Conservation (phyloP, 2,329 filamentous ascomycete species). For the Monilinia laxa region DNA sequence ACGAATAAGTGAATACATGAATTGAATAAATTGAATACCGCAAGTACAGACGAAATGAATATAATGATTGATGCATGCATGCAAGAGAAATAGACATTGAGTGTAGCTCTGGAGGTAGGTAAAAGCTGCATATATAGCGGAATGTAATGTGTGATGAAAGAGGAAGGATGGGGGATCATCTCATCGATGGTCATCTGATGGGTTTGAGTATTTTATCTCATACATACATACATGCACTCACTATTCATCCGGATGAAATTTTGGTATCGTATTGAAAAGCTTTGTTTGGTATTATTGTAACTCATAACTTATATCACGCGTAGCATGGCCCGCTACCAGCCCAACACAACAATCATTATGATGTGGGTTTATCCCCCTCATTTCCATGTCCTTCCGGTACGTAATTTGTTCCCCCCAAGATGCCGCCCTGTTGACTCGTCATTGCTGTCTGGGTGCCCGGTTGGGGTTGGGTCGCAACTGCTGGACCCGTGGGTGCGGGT, state of each 20-base stretch:
- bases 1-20: too few relatives aligned
- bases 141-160: too few relatives aligned
- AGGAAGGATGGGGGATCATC: neutral
- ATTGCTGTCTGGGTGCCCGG: constrained; percentile 53
- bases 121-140: too few relatives aligned
- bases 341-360: neutral
- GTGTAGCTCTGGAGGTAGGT: too few relatives aligned
- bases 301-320: neutral
- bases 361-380: constrained; percentile 12
- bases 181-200: neutral
- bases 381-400: constrained; percentile 59
- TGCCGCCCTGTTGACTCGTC: constrained; percentile 7
- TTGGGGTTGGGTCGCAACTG: constrained; percentile 57
- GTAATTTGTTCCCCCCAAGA: constrained; percentile 70
- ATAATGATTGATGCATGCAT: too few relatives aligned
- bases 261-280: too few relatives aligned
- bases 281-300: neutral
- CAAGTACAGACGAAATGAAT: too few relatives aligned
- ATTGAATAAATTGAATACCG: too few relatives aligned
- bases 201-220: neutral
- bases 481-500: constrained; percentile 48
- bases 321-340: neutral
- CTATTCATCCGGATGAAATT: too few relatives aligned
- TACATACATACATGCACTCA: too few relatives aligned
- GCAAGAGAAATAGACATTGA: too few relatives aligned